A percentile compares a stretch with the other conserved stretches of the same genome.
Evolutionary conservation across 306 rosid genomes (phyloP).

Genomic region (Rubus idaeus): DNA sequence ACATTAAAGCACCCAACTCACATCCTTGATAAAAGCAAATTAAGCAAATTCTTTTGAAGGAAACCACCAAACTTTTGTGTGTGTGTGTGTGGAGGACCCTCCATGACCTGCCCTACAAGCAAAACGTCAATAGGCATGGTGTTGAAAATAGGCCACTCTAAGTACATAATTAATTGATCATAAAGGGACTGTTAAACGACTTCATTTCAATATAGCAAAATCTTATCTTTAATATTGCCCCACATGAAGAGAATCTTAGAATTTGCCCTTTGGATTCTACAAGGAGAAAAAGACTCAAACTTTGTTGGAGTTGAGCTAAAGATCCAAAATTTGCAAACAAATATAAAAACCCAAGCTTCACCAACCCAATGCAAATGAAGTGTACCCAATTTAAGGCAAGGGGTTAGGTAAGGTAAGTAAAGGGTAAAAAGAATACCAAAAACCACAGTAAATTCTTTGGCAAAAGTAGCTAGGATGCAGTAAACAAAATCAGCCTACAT

Average conservation of each 20-base stretch:
- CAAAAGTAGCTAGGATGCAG: background rate
- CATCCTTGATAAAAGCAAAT: conserved; percentile 24
- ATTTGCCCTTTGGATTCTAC: background rate
- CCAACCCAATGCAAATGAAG: background rate
- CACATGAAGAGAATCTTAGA: background rate
- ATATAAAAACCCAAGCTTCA: background rate
- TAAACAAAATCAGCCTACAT: background rate
- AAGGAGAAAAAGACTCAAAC: background rate
- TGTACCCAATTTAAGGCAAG: background rate
- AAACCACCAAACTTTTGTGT: conserved; percentile 18
- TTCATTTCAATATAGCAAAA: background rate
- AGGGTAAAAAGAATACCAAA: background rate
- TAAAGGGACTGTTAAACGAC: background rate
- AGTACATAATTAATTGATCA: background rate
- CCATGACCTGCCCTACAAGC: conserved; percentile 16
- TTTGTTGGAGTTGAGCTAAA: background rate
- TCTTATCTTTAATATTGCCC: background rate
- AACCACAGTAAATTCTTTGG: background rate
- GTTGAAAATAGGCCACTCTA: conserved; percentile 1
- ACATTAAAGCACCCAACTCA: conserved; percentile 28
- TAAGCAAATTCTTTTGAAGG: conserved; percentile 10
- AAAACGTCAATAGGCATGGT: conserved; percentile 22
- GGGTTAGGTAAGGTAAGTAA: background rate
- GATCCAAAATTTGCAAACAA: background rate
- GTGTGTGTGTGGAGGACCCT: conserved; percentile 5